Percentiles rank a stretch among this genome's conserved stretches.
Evolutionary conservation across 2,329 filamentous ascomycete genomes (phyloP).

Genomic region (Cytospora piceae): DNA sequence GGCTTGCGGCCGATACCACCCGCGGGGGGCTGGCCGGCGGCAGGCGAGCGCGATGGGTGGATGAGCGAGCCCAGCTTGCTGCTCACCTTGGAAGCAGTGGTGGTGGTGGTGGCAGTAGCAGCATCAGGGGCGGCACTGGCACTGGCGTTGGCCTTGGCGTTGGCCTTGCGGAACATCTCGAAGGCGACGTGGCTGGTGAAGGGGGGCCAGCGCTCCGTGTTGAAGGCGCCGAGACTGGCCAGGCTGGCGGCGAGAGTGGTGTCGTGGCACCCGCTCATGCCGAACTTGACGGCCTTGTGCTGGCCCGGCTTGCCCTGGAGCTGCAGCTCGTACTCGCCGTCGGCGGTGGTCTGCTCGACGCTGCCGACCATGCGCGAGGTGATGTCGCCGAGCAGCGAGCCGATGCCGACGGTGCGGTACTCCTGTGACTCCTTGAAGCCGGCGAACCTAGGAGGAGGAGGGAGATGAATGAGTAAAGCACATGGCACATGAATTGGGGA

Average conservation of each 20-base stretch:
- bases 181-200: conserved; percentile 92
- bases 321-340: conserved; percentile 54
- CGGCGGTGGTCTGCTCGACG: conserved; percentile 60
- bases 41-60: conserved; percentile 34
- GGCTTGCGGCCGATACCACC: conserved; percentile 65
- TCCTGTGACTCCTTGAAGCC: conserved; percentile 85
- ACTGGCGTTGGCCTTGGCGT: conserved; percentile 11
- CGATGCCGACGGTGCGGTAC: conserved; percentile 89
- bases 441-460: conserved; percentile 38
- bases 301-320: conserved; percentile 39
- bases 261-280: conserved; percentile 86
- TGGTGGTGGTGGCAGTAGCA: neutral
- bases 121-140: neutral
- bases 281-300: conserved; percentile 66
- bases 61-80: conserved; percentile 42
- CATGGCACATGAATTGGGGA: neutral
- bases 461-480: neutral
- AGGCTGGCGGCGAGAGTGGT: conserved; percentile 86
- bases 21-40: conserved; percentile 40
- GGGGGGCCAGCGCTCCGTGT: conserved; percentile 78
- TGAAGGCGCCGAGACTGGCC: conserved; percentile 77
- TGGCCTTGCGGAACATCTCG: conserved; percentile 75
- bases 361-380: conserved; percentile 74
- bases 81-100: conserved; percentile 27
- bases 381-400: conserved; percentile 81